Base-by-base conservation (phyloP, 768 basidiomycete genomes). In the Cyclocybe cylindracea region DNA sequence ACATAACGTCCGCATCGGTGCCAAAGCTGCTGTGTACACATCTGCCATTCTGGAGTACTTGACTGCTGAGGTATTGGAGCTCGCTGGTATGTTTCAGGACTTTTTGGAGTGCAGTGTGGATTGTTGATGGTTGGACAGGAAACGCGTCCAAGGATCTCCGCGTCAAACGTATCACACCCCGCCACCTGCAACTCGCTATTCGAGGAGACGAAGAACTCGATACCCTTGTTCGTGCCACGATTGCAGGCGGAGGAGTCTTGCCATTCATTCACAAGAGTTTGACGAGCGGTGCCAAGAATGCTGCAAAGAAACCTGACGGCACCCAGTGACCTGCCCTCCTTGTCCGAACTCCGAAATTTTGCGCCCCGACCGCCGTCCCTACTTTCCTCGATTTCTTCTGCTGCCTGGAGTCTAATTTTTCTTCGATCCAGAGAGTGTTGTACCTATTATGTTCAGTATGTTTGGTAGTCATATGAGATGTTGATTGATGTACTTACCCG, bases 191-290 rank as follows among this genome's bases (percentile, higher is more conserved):
- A 69, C 84, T 97, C 29, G 95, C 95, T 24, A 98, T 98, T 58
- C 89, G 94, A 54, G 95, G 95, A 33, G 95, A 98, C 69, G 94
- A 97, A 69, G 95, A 98, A 65, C 86, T 98, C n/a, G 95, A 98
- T 66, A 88, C 85, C 13, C 85, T 98, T 53, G 94, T 98, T 29
- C 84, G 87, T 48, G 95, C 94, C 3, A 97, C 95, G 3, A 96
- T 97, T 61, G 92, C 94, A 10, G 90, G 91, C 38, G 90, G 90
- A 65, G 90, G 91, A 67, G 91, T 92, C 2, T 64, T 92, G 54
- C 91, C 91, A 14, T 93, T 92, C 74, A 92, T 93, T 58, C 91
- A 93, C 79, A 91, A 91, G 79, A 84, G 78, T 56, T 77, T 93
- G 53, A 91, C 88, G 2, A 70, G 72, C 19, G 75, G 73, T 40